Evolutionary conservation across 2,329 filamentous ascomycete species (phyloP).

Genomic region (Fusarium sp.): DNA sequence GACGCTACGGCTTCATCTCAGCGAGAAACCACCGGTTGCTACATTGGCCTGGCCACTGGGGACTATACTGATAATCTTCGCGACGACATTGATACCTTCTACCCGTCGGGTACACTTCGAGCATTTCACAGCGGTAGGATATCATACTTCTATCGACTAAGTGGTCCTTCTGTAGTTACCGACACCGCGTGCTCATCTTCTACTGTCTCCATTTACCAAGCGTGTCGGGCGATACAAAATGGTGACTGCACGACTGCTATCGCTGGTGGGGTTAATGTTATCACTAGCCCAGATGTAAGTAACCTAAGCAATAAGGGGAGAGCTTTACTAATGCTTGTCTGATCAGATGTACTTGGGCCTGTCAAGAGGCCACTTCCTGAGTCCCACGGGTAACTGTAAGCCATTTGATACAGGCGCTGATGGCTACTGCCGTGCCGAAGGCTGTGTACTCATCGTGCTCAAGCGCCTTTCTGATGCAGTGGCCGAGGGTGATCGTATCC

Average conservation of each 20-base stretch:
- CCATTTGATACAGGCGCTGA: slow-evolving; percentile 2
- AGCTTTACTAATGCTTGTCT: not conserved
- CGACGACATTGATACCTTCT: slow-evolving; percentile 2
- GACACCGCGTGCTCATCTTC: slow-evolving; percentile 12
- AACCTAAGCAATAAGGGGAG: not conserved
- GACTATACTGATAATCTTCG: slow-evolving; percentile 2
- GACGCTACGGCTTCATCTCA: not conserved
- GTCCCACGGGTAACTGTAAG: slow-evolving; percentile 5
- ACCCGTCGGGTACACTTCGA: not conserved
- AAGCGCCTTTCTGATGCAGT: slow-evolving; percentile 1
- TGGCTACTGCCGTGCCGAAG: slow-evolving; percentile 8
- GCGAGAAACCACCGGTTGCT: not conserved
- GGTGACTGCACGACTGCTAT: slow-evolving; percentile 8
- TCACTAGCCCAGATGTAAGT: slow-evolving; percentile 12
- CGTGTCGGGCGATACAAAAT: not conserved
- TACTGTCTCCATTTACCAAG: not conserved
- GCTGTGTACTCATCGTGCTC: not conserved
- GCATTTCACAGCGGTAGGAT: slow-evolving; percentile 6
- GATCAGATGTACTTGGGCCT: slow-evolving; percentile 4
- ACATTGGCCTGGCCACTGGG: not conserved
- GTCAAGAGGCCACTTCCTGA: slow-evolving; percentile 4
- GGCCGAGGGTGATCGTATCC: not conserved
- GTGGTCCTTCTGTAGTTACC: not conserved
- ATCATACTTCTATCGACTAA: slow-evolving; percentile 4
- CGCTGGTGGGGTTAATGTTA: slow-evolving; percentile 1